Conservation (phyloP, 1,284 basidiomycete species). For the Ganoderma multipileum region DNA sequence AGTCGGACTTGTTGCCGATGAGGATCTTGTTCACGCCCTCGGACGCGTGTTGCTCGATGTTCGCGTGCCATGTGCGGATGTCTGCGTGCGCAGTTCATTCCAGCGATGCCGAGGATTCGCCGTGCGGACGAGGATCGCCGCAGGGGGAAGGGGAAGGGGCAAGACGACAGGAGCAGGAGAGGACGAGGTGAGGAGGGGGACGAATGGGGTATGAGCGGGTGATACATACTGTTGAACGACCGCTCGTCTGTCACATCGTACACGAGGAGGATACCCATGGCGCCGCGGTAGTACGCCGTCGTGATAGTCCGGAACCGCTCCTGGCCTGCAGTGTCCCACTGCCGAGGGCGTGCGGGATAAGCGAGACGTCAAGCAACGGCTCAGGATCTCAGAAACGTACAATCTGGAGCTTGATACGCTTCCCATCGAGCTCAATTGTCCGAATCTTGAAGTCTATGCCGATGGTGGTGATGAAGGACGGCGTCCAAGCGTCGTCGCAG, state of each 20-base stretch:
- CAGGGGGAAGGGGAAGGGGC: background rate
- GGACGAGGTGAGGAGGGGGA: slow-evolving; percentile 11
- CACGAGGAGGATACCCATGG: slow-evolving; percentile 98
- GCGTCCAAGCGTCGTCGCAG: slow-evolving; percentile 99
- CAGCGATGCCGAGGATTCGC: background rate
- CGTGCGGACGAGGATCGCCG: background rate
- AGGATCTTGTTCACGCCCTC: slow-evolving; percentile 99
- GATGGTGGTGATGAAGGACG: slow-evolving; percentile 99
- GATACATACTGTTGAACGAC: slow-evolving; percentile 91
- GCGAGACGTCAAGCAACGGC: background rate
- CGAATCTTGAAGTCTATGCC: slow-evolving; percentile 98
- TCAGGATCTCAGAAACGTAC: slow-evolving; percentile 53
- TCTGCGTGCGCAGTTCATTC: slow-evolving; percentile 56
- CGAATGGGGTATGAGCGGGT: slow-evolving; percentile 1
- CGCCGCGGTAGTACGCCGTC: slow-evolving; percentile 99
- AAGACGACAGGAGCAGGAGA: background rate
- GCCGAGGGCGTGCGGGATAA: background rate
- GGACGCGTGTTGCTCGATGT: slow-evolving; percentile 99
- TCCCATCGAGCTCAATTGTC: slow-evolving; percentile 95
- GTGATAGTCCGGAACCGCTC: slow-evolving; percentile 99
- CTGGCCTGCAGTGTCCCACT: slow-evolving; percentile 99
- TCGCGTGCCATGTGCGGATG: slow-evolving; percentile 98
- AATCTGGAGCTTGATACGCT: slow-evolving; percentile 96
- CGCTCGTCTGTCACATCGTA: slow-evolving; percentile 99
- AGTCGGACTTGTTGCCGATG: slow-evolving; percentile 99